phyloP scores from a whole-genome alignment of 306 rosid genomes.

The Ammopiptanthus mongolicus region DNA sequence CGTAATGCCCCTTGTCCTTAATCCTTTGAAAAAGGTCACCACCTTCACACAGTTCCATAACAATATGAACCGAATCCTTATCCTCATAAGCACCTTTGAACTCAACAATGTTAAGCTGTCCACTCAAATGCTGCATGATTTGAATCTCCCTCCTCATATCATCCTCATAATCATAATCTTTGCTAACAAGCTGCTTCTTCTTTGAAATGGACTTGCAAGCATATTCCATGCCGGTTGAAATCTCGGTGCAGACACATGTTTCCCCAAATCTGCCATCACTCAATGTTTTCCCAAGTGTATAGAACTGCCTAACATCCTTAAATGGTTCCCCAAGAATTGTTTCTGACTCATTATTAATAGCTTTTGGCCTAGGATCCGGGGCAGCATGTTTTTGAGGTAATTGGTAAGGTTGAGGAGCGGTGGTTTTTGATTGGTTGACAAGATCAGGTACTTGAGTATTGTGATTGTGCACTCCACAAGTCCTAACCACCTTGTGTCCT shows the following conservation, averaged over 20 bases:
- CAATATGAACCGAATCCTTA: constrained; percentile 64
- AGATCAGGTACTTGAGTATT: too few relatives aligned
- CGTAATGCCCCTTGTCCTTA: constrained; percentile 75
- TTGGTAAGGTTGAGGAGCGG: too few relatives aligned
- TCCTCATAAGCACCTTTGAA: constrained; percentile 87
- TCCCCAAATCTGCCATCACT: constrained; percentile 95
- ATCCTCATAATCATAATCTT: constrained; percentile 61
- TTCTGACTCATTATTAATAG: too few relatives aligned
- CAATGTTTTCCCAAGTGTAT: constrained; percentile 65
- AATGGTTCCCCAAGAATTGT: constrained; percentile 61
- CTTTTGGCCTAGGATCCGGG: too few relatives aligned
- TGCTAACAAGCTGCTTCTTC: constrained; percentile 66
- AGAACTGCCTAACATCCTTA: constrained; percentile 62
- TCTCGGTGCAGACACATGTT: constrained; percentile 67
- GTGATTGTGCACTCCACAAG: too few relatives aligned
- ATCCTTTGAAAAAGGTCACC: constrained; percentile 89
- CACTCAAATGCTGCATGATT: constrained; percentile 89
- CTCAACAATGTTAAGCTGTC: constrained; percentile 88
- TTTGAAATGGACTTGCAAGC: constrained; percentile 91
- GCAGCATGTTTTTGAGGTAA: too few relatives aligned
- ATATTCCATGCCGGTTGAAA: constrained; percentile 52
- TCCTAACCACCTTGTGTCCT: too few relatives aligned
- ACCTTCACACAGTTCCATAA: constrained; percentile 91
- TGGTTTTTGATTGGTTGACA: too few relatives aligned
- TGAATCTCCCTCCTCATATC: constrained; percentile 83